Percentiles rank a stretch among this genome's conserved stretches.
Evolutionary conservation across 2,329 filamentous ascomycete species (phyloP).

Genomic region (Rutstroemia sp.): DNA sequence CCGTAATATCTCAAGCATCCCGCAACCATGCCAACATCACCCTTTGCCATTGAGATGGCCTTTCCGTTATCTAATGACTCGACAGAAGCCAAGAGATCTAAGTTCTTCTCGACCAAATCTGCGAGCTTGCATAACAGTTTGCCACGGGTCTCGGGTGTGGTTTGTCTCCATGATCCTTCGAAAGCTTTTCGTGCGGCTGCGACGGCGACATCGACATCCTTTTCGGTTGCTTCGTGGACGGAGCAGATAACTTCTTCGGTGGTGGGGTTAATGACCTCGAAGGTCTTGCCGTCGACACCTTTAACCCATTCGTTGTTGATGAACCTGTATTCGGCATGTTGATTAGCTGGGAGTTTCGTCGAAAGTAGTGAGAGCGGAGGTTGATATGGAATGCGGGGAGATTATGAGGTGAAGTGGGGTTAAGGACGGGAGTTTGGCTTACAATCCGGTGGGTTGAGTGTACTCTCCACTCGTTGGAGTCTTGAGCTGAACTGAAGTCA

Average conservation of each 20-base stretch:
- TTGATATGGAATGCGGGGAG: not conserved
- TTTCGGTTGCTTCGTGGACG: conserved; percentile 79
- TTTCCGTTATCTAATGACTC: conserved; percentile 89
- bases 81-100: conserved; percentile 68
- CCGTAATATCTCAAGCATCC: conserved; percentile 76
- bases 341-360: too few species aligned
- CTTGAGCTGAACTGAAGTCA: conserved; percentile 23
- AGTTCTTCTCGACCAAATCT: conserved; percentile 71
- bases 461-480: conserved; percentile 30
- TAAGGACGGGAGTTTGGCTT: conserved; percentile 13
- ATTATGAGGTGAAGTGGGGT: not conserved
- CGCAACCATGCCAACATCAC: conserved; percentile 61
- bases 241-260: conserved; percentile 79
- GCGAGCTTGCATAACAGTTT: conserved; percentile 67
- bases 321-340: conserved; percentile 33
- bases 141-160: conserved; percentile 64
- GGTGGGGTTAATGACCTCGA: conserved; percentile 85
- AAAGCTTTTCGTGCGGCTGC: conserved; percentile 80
- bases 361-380: not conserved
- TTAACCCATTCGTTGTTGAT: conserved; percentile 92
- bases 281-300: conserved; percentile 77
- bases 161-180: conserved; percentile 61
- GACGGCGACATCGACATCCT: conserved; percentile 77
- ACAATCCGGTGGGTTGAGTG: conserved; percentile 36
- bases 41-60: conserved; percentile 67